Percentiles rank a stretch among this genome's conserved stretches.
Evolutionary conservation across 306 rosid species (phyloP).

Genomic region (Malus domestica): DNA sequence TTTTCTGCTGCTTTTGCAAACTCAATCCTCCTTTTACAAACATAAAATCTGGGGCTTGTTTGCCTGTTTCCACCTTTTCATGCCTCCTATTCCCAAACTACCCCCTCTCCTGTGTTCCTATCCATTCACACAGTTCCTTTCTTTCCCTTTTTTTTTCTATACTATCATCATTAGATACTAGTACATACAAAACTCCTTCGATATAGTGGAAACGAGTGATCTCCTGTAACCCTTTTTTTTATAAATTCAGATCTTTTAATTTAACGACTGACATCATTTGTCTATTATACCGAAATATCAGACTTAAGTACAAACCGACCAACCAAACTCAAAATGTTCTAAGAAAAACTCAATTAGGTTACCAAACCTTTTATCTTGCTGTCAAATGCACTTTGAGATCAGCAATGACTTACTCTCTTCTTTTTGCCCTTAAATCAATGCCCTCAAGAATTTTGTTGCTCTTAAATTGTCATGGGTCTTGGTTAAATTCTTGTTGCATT

Average conservation of each 20-base stretch:
- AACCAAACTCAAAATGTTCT: constrained; percentile 2
- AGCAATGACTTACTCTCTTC: background rate
- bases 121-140: constrained; percentile 30
- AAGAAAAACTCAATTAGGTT: background rate
- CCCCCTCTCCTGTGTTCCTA: constrained; percentile 26
- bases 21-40: constrained; percentile 36
- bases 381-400: constrained; percentile 1
- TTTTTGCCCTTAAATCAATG: constrained; percentile 5
- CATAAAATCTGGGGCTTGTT: constrained; percentile 32
- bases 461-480: background rate
- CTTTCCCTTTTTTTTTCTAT: no score
- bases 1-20: constrained; percentile 31
- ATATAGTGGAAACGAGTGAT: no score
- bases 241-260: no score
- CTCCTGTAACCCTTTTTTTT: no score
- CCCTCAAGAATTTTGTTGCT: background rate
- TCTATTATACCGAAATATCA: no score
- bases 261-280: no score
- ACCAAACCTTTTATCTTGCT: background rate
- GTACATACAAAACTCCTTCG: background rate
- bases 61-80: constrained; percentile 22
- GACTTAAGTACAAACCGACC: constrained; percentile 10
- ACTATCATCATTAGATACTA: background rate
- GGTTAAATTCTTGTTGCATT: no score
- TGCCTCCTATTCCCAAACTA: constrained; percentile 13